Conservation (phyloP, 164 flowering plant species). For the grape (Vitis vinifera) region DNA sequence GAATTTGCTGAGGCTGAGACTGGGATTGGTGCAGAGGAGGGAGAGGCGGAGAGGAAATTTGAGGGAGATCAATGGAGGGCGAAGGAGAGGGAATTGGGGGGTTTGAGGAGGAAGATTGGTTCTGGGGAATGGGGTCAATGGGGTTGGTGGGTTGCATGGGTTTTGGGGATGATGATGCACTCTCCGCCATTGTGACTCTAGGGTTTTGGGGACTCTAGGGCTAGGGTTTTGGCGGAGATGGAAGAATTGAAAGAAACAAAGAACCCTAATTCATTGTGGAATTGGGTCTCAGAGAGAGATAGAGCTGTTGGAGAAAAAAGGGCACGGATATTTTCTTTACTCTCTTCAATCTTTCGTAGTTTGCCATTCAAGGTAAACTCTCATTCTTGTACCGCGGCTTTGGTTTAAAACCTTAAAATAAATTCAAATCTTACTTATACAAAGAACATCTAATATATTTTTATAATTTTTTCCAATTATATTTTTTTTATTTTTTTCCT, state of each 20-base stretch:
- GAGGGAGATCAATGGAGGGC: conserved; percentile 37
- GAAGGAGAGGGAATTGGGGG: conserved; percentile 24
- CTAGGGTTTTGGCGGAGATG: not conserved
- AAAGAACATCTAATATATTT: no score
- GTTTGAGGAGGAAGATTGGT: conserved; percentile 6
- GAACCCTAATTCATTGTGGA: conserved; percentile 5
- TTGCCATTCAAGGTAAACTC: no score
- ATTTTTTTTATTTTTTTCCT: no score
- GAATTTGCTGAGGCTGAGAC: conserved; percentile 36
- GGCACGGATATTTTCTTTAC: not conserved
- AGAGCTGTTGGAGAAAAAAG: not conserved
- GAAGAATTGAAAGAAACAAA: not conserved
- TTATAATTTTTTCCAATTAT: no score
- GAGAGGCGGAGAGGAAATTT: conserved; percentile 45
- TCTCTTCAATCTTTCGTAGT: no score
- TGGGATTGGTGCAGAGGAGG: conserved; percentile 23
- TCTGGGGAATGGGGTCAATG: conserved; percentile 15
- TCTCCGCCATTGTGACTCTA: conserved; percentile 32
- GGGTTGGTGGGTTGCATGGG: conserved; percentile 22
- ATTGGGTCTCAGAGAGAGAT: not conserved
- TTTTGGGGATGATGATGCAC: conserved; percentile 27
- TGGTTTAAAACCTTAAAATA: no score
- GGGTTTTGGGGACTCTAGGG: not conserved
- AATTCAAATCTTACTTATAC: no score
- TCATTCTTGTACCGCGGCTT: no score